These are phyloP conservation scores for Backusella morwellensis DNA, from an alignment of 192 early-diverging fungal genomes.

Conservation along the genomic window DNA sequence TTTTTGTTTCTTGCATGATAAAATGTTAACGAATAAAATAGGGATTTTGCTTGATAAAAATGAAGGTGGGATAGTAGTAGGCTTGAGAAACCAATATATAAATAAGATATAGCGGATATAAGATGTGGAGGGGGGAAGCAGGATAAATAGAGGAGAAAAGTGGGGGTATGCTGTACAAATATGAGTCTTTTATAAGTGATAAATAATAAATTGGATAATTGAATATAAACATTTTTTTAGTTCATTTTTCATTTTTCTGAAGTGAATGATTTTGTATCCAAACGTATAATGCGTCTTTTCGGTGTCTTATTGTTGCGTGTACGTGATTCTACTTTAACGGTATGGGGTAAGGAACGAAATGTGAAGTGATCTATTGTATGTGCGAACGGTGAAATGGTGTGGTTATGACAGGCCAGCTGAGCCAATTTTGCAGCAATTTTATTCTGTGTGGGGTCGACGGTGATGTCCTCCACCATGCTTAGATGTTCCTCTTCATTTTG, in stretches of 20 bases:
- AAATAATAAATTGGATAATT: background rate
- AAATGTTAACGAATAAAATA: background rate
- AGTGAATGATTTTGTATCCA: slow-evolving; percentile 2
- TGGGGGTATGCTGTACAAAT: background rate
- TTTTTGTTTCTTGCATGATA: slow-evolving; percentile 2
- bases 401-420: slow-evolving; percentile 77
- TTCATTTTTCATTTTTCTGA: background rate
- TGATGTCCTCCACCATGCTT: background rate
- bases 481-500: background rate
- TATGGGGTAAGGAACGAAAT: slow-evolving; percentile 60
- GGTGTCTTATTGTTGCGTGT: slow-evolving; percentile 34
- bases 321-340: slow-evolving; percentile 8
- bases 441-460: slow-evolving; percentile 68
- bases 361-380: slow-evolving; percentile 79
- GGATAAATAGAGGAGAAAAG: background rate
- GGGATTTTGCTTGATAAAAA: background rate
- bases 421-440: slow-evolving; percentile 84
- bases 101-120: background rate
- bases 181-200: background rate
- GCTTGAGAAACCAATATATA: background rate
- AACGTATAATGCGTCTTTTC: slow-evolving; percentile 29
- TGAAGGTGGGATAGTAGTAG: background rate
- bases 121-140: background rate
- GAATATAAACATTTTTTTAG: background rate
- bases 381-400: slow-evolving; percentile 86